Conservation (phyloP, 2,329 filamentous ascomycete species). For the Aspergillus pseudonomiae region DNA sequence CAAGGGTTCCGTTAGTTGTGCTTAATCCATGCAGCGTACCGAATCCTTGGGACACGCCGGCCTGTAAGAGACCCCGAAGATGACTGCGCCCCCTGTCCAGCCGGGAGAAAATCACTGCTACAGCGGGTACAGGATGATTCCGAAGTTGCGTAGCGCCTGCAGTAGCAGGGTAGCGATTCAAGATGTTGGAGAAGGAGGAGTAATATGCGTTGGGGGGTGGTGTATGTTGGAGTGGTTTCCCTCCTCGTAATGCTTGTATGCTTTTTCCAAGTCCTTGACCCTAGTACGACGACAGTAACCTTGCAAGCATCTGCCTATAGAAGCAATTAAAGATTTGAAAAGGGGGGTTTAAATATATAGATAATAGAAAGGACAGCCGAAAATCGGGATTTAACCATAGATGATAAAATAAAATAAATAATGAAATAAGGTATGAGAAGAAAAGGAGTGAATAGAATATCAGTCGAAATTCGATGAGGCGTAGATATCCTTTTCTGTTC, state of each 20-base stretch:
- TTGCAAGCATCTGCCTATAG: background rate
- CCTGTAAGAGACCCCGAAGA: slow-evolving; percentile 22
- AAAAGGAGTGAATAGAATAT: background rate
- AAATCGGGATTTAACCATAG: background rate
- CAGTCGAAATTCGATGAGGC: background rate
- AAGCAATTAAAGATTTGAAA: background rate
- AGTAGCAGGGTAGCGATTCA: slow-evolving; percentile 14
- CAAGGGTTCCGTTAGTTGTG: slow-evolving; percentile 24
- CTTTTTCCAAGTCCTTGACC: background rate
- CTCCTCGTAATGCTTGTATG: background rate
- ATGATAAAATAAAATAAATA: background rate
- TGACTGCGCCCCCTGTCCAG: slow-evolving; percentile 24
- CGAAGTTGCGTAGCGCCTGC: slow-evolving; percentile 22
- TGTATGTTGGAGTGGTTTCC: background rate
- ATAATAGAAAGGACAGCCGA: background rate
- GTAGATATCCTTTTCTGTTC: slow-evolving; percentile 3
- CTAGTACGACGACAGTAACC: background rate
- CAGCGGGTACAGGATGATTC: slow-evolving; percentile 23
- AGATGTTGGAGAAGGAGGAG: slow-evolving; percentile 8
- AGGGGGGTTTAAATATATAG: background rate
- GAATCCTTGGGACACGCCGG: slow-evolving; percentile 23
- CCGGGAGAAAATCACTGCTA: slow-evolving; percentile 18
- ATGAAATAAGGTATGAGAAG: background rate
- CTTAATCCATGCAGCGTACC: slow-evolving; percentile 30
- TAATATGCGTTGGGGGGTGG: slow-evolving; percentile 2